phyloP scores from a whole-genome alignment of 2,329 filamentous ascomycete genomes.

The Leptographium procerum region DNA sequence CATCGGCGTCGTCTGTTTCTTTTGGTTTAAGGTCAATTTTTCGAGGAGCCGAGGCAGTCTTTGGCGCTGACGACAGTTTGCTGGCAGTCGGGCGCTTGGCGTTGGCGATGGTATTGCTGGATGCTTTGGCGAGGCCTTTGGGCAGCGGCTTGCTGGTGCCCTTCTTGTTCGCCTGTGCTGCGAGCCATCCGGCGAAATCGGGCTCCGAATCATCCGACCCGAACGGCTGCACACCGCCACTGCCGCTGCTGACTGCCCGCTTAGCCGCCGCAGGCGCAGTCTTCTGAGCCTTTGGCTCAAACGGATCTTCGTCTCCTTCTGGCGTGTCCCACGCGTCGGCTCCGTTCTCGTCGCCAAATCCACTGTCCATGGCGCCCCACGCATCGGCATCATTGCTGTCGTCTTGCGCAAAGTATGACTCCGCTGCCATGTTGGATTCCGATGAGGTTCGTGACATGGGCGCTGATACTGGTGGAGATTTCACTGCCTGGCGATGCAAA shows the following conservation, averaged over 20 bases:
- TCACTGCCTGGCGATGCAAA: conserved; percentile 49
- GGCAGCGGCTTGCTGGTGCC: conserved; percentile 54
- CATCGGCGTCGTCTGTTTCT: conserved; percentile 43
- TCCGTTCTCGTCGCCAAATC: conserved; percentile 24
- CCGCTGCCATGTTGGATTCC: conserved; percentile 21
- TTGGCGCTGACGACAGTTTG: conserved; percentile 14
- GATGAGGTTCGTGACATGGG: conserved; percentile 37
- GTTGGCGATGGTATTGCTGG: background rate
- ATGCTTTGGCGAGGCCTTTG: conserved; percentile 63
- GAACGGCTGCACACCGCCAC: conserved; percentile 39
- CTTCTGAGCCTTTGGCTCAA: conserved; percentile 26
- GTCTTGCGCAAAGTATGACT: conserved; percentile 38
- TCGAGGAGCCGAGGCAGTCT: conserved; percentile 36
- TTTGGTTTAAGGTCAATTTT: conserved; percentile 61
- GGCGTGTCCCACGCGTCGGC: conserved; percentile 18
- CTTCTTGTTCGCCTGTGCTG: conserved; percentile 66
- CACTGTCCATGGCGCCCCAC: conserved; percentile 63
- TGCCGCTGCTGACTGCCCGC: conserved; percentile 10
- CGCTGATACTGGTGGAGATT: conserved; percentile 34
- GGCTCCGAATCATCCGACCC: conserved; percentile 73
- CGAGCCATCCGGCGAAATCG: conserved; percentile 92
- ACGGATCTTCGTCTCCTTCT: conserved; percentile 3
- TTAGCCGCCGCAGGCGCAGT: conserved; percentile 17
- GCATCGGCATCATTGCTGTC: conserved; percentile 57
- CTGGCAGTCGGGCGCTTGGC: background rate